Base-by-base conservation (phyloP, 2,329 filamentous ascomycete species). In the Alternaria novae-zelandiae region DNA sequence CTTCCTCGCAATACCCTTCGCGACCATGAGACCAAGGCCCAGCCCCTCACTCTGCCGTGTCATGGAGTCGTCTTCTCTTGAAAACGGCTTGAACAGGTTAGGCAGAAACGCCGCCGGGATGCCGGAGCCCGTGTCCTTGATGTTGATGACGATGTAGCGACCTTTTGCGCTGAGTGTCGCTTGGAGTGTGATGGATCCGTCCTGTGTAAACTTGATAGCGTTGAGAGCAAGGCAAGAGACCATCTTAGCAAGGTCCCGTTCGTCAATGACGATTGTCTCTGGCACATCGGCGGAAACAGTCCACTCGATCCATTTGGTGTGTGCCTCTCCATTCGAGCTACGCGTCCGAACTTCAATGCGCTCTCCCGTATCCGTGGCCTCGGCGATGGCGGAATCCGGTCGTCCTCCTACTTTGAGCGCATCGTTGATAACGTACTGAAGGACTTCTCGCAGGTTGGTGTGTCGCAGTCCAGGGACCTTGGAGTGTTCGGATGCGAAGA, bases 131-230 rank as follows among this genome's bases (percentile, higher is more conserved):
- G 89, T 90, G 76, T 92, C 90, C 15, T 83, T 82, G 59, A 92
- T 84, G 65, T 83, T 86, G 72, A 91, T 87, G 47, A 88, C 81
- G 45, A 91, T 82, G 71, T 87, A 86, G 32, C 85, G 83, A 5
- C 78, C 74, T 57, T 82, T 85, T 32, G 79, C 77, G 57, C 85
- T 86, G 45, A 89, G 81, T 6, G 82, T 84, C 5, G 86, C 87
- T 50, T 78, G 78, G 12, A 92, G 79, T 2, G 80, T 85, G 59
- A 92, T 90, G 12, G 79, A 82, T 7, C 90, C 90, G 58, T 84
- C 83, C 60, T 90, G 88, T 0, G 90, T 91, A 71, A 92, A 92
- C 74, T 92, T 92, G 70, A 91, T 84, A 4, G 90, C 90, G 73
- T 92, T 92, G 28, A 89, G 72, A 45, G 88, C 86, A 3, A 90